Evolutionary conservation across 805 yeast species (phyloP), one percentile per base, ranked within the genome.

Genomic region (Blastobotrys terrestris): DNA sequence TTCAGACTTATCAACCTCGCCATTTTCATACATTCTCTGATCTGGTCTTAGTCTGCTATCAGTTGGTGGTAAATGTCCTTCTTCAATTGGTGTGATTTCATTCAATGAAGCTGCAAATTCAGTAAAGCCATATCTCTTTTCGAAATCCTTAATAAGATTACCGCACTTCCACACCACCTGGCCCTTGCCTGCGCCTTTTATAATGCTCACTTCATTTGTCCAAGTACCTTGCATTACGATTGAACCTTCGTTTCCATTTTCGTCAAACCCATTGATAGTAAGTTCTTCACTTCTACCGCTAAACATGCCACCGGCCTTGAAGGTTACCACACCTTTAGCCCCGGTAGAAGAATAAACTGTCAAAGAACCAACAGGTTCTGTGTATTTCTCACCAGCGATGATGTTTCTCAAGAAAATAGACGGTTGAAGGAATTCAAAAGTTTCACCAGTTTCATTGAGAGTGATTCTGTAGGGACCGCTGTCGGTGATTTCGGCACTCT

Each of bases 1-100:
- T 65, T 92, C 97, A 0, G 98, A 97, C 50, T 74, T 68, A 18
- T 81, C 87, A 8, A 84, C 70, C 19, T 81, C 72, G 1, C 90
- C 94, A 15, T 76, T 65, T 63, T 88, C 95, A 60, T 88, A 89
- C 1, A 73, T 68, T 44, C 78, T 72, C 63, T 89, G 80, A 66
- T 94, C 99, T 0, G 97, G 98, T 63, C 99, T 78, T 45, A 83
- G 68, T 63, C 99, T 79, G 5, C 97, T 86, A 66, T 94, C 99
- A 0, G 94, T 87, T 2, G 91, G 91, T 3, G 97, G 85, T 41
- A 91, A 60, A 1, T 68, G 51, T 2, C 72, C 85, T 26, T 75
- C 56, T 64, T 92, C 97, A 13, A 92, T 69, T 2, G 66, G 71
- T 0, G 96, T 87, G 41, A 91, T 78, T 55, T 89, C 87, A 64